Evolutionary conservation across 257 asterid genomes (phyloP).

Genomic region (Osmanthus fragrans): DNA sequence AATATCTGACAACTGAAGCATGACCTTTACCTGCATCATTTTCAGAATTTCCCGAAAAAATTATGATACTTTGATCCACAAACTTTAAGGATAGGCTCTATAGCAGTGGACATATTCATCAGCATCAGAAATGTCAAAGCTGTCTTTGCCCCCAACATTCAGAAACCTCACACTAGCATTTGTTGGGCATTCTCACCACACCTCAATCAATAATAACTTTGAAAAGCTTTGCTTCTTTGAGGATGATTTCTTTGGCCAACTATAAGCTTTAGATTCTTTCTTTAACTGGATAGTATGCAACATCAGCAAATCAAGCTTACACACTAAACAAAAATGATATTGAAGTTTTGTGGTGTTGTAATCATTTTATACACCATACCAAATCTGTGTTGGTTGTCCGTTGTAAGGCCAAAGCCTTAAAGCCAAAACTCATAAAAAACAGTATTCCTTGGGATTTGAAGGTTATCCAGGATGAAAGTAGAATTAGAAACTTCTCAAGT

Average conservation of each 20-base stretch:
- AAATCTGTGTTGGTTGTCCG: constrained; percentile 24
- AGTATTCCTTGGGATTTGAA: constrained; percentile 36
- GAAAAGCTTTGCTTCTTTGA: constrained; percentile 77
- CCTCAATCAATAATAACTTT: constrained; percentile 68
- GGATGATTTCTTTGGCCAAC: constrained; percentile 83
- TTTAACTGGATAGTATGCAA: constrained; percentile 84
- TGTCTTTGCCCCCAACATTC: constrained; percentile 58
- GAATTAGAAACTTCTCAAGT: constrained; percentile 53
- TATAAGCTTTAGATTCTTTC: constrained; percentile 80
- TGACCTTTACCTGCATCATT: constrained; percentile 78
- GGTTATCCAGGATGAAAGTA: constrained; percentile 46
- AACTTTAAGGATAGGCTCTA: constrained; percentile 64
- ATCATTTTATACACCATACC: constrained; percentile 46
- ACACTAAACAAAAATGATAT: constrained; percentile 24
- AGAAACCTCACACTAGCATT: constrained; percentile 44
- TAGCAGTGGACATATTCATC: constrained; percentile 65
- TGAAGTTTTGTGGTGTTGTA: constrained; percentile 35
- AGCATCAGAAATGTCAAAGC: constrained; percentile 63
- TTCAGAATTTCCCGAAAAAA: constrained; percentile 59
- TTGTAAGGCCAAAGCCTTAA: neutral
- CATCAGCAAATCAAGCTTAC: constrained; percentile 58
- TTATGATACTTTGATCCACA: constrained; percentile 66
- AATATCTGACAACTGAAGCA: constrained; percentile 51
- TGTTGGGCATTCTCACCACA: constrained; percentile 61
- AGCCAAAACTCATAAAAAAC: constrained; percentile 25